Evolutionary conservation across 305 asterid species (phyloP).

Genomic region (Fraxinus nigra): DNA sequence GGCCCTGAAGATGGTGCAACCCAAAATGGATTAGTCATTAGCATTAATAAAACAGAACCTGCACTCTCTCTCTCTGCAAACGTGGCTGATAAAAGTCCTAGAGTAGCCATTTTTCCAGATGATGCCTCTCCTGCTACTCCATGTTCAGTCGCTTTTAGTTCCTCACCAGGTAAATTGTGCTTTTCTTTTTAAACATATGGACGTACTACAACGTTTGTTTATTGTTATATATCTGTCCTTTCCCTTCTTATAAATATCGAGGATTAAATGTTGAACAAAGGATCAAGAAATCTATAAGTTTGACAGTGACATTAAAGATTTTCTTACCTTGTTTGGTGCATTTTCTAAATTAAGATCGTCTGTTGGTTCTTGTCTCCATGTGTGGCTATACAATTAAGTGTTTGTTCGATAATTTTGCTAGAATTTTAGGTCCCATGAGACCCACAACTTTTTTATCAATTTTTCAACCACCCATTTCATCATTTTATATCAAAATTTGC

Average conservation of each 20-base stretch:
- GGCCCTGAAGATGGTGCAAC: slow-evolving; percentile 61
- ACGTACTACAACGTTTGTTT: neutral
- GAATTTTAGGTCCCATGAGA: neutral
- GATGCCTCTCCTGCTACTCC: slow-evolving; percentile 79
- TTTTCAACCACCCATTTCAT: neutral
- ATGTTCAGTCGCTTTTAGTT: slow-evolving; percentile 79
- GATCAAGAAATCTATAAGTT: neutral
- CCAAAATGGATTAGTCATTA: slow-evolving; percentile 36
- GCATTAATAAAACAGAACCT: slow-evolving; percentile 43
- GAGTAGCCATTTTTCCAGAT: slow-evolving; percentile 42
- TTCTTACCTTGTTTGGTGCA: neutral
- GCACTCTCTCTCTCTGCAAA: slow-evolving; percentile 38
- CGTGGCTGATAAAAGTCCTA: slow-evolving; percentile 63
- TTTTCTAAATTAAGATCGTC: neutral
- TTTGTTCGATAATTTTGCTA: neutral
- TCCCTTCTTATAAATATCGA: neutral
- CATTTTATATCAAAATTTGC: neutral
- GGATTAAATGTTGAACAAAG: neutral
- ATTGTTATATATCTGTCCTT: neutral
- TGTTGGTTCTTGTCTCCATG: neutral
- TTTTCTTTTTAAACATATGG: neutral
- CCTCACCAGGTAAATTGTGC: slow-evolving; percentile 72
- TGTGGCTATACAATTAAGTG: neutral
- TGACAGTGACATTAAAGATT: neutral
- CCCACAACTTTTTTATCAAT: neutral